A percentile compares a stretch with the other conserved stretches of the same genome.
phyloP scores from a whole-genome alignment of 2,329 filamentous ascomycete genomes.

The Trichophyton mentagrophytes region DNA sequence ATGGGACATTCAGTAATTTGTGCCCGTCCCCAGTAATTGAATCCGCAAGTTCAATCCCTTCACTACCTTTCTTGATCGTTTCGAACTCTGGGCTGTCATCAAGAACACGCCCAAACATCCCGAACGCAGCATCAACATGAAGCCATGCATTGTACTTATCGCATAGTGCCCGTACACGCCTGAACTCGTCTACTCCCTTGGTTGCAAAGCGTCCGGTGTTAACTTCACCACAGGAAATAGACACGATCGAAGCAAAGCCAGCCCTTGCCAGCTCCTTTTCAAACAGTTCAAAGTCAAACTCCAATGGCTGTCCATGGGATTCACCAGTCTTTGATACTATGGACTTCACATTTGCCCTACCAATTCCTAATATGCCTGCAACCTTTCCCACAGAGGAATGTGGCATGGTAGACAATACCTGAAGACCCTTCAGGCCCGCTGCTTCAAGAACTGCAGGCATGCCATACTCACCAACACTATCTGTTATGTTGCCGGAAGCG shows the following conservation, averaged over 20 bases:
- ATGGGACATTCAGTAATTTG: conserved; percentile 89
- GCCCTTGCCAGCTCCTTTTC: conserved; percentile 44
- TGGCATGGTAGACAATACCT: conserved; percentile 65
- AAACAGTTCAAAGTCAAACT: conserved; percentile 54
- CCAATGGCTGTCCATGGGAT: conserved; percentile 48
- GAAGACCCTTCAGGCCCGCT: conserved; percentile 54
- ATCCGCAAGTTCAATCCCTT: conserved; percentile 68
- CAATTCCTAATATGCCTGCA: conserved; percentile 68
- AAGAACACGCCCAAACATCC: conserved; percentile 62
- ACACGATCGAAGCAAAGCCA: conserved; percentile 58
- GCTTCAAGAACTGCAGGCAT: conserved; percentile 52
- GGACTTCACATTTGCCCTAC: conserved; percentile 53
- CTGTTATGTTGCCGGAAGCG: not conserved
- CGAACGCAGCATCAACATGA: conserved; percentile 85
- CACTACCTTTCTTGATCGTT: conserved; percentile 37
- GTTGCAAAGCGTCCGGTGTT: conserved; percentile 77
- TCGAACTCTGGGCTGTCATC: conserved; percentile 44
- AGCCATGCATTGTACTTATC: conserved; percentile 69
- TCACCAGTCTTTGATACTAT: conserved; percentile 31
- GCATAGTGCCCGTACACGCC: conserved; percentile 53
- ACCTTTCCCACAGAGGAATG: conserved; percentile 80
- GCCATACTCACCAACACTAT: conserved; percentile 55
- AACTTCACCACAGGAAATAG: conserved; percentile 75
- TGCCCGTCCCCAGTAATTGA: conserved; percentile 80
- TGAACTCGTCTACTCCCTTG: conserved; percentile 44